These are phyloP conservation scores for Dactylellina sp. DNA, from an alignment of 2,329 filamentous ascomycete genomes.

Conservation along the genomic window DNA sequence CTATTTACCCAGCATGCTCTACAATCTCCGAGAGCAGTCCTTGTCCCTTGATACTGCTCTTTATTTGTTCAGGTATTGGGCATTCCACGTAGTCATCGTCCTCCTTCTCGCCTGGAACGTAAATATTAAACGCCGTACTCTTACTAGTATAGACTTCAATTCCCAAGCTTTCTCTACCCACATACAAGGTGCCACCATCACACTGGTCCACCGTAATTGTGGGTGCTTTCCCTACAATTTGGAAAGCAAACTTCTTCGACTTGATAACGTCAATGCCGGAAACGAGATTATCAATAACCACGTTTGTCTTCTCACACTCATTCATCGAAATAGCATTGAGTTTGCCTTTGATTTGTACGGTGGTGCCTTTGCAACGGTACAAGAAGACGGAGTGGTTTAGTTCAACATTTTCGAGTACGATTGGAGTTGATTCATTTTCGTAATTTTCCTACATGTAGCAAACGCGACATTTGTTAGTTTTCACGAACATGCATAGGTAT, in stretches of 20 bases:
- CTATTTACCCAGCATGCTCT: constrained; percentile 80
- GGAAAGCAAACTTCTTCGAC: constrained; percentile 91
- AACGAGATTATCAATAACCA: constrained; percentile 89
- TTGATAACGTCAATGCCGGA: constrained; percentile 96
- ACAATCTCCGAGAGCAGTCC: constrained; percentile 92
- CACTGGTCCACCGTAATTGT: constrained; percentile 93
- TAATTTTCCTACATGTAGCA: constrained; percentile 82
- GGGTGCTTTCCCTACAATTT: constrained; percentile 85
- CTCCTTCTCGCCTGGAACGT: constrained; percentile 76
- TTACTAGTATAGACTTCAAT: constrained; percentile 93
- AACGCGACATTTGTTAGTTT: neutral
- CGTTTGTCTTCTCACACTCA: constrained; percentile 83
- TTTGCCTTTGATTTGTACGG: constrained; percentile 89
- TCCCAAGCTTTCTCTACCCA: constrained; percentile 79
- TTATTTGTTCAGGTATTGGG: constrained; percentile 89
- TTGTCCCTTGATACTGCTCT: constrained; percentile 79
- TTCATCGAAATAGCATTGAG: constrained; percentile 97
- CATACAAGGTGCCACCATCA: constrained; percentile 87
- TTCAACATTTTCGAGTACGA: constrained; percentile 83
- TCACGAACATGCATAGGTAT: too few relatives aligned
- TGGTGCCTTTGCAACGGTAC: constrained; percentile 89
- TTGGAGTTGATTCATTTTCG: constrained; percentile 74
- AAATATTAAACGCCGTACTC: constrained; percentile 85
- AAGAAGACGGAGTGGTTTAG: constrained; percentile 92
- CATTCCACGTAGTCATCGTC: constrained; percentile 87